Evolutionary conservation across 2,329 filamentous ascomycete genomes (phyloP), one percentile per base, ranked within the genome.

Genomic region (Amphichorda felina): DNA sequence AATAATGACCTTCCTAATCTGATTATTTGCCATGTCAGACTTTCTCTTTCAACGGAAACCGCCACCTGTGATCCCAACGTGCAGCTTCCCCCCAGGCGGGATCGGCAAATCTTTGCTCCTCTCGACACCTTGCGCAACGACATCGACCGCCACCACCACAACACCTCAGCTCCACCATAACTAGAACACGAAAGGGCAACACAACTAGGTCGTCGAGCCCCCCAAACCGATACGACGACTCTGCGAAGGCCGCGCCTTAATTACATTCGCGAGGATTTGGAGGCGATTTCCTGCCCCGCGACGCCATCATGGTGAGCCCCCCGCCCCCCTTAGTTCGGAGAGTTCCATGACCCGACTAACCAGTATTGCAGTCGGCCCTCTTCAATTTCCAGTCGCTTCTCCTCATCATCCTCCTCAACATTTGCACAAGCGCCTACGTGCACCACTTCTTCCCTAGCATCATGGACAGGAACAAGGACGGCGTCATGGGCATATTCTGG

Each of bases 361-460:
- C 11, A 7, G 30, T 7, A 17, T 26, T 14, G 2, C 27, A 95
- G 91, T 83, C 91, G 40, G 91, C 91, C 37, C 81, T 98, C 52
- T 95, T 98, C 79, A 96, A 96, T 66, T 96, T 98, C 68, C 87
- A 95, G 61, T 94, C 87, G 40, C 82, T 96, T 48, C 75, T 98
- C 49, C 76, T 96, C 50, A 89, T 95, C 46, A 78, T 98, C 50
- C 78, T 98, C 35, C 81, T 98, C 47, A 77, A 93, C 48, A 93
- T 96, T 54, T 98, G 91, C 72, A 95, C 91, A 38, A 88, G 84
- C 60, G 79, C 91, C 42, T 96, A 98, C 63, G 74, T 87, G 38
- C 91, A 96, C 66, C 82, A 84, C 50, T 77, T 94, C 43, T 83
- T 91, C 52, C 89, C 91, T 1, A 73, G 80, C 4, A 81, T 94